Evolutionary conservation across 2,329 filamentous ascomycete species (phyloP).

Genomic region (Drechslera avenae): DNA sequence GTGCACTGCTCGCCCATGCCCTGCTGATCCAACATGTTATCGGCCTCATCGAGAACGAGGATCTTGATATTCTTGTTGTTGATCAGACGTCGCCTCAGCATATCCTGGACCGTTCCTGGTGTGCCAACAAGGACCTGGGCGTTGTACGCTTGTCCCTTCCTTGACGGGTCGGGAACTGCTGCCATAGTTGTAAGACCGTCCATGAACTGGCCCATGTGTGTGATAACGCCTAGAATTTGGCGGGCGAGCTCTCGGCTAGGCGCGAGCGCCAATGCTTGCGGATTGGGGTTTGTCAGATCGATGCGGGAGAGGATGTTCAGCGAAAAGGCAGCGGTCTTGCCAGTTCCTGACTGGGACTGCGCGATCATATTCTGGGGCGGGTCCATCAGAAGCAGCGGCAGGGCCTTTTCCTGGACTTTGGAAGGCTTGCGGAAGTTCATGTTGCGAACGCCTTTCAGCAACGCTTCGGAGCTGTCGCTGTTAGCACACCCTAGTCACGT

Average conservation of each 20-base stretch:
- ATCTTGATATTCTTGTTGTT: slow-evolving; percentile 74
- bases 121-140: slow-evolving; percentile 89
- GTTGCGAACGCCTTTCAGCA: slow-evolving; percentile 67
- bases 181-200: slow-evolving; percentile 75
- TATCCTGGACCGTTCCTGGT: slow-evolving; percentile 88
- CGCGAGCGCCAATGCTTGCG: slow-evolving; percentile 87
- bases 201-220: slow-evolving; percentile 83
- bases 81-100: slow-evolving; percentile 77
- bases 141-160: slow-evolving; percentile 70
- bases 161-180: slow-evolving; percentile 78
- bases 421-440: slow-evolving; percentile 95
- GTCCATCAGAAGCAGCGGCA: slow-evolving; percentile 84
- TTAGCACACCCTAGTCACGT: slow-evolving; percentile 13
- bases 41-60: slow-evolving; percentile 92
- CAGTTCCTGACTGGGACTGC: slow-evolving; percentile 98
- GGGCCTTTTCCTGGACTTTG: slow-evolving; percentile 94
- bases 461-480: slow-evolving; percentile 50
- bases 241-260: slow-evolving; percentile 93
- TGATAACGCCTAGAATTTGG: slow-evolving; percentile 87
- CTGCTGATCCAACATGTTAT: slow-evolving; percentile 98
- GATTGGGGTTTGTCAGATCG: slow-evolving; percentile 71
- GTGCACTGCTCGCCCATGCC: slow-evolving; percentile 94
- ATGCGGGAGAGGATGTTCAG: slow-evolving; percentile 88
- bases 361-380: slow-evolving; percentile 95
- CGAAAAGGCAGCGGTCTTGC: slow-evolving; percentile 96